Conservation (phyloP, 352 stramenopile species). For the Phytophthora vignae region DNA sequence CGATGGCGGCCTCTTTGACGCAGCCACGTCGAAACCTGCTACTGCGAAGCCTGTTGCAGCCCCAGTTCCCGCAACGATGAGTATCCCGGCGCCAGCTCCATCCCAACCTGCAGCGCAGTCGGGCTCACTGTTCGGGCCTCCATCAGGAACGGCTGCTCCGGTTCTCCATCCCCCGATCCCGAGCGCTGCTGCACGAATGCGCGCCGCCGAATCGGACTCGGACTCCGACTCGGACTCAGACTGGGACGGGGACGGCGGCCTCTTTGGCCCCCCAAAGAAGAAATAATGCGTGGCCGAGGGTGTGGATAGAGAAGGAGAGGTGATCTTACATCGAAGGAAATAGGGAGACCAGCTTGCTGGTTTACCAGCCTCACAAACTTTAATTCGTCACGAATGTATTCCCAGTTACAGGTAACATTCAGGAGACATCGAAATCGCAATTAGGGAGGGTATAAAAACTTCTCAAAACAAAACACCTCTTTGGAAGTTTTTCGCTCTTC, state of each 20-base stretch:
- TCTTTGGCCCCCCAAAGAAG: conserved; percentile 63
- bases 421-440: no score
- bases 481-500: no score
- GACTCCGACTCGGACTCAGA: conserved; percentile 53
- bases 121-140: conserved; percentile 36
- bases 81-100: conserved; percentile 8
- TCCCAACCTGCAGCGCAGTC: conserved; percentile 19
- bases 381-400: no score
- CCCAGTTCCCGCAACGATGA: conserved; percentile 17
- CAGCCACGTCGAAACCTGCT: conserved; percentile 39
- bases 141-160: conserved; percentile 23
- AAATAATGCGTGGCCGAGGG: conserved; percentile 20
- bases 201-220: conserved; percentile 48
- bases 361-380: no score
- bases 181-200: conserved; percentile 57
- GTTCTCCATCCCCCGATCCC: conserved; percentile 54
- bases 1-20: conserved; percentile 60
- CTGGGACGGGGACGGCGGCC: conserved; percentile 66
- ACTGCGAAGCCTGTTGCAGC: conserved; percentile 26
- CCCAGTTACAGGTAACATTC: no score
- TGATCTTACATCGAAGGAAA: neutral
- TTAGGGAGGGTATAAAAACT: no score
- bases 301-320: neutral
- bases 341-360: no score
- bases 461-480: no score